phyloP scores from a whole-genome alignment of 2,329 filamentous ascomycete genomes.

The Cladophialophora bantiana region DNA sequence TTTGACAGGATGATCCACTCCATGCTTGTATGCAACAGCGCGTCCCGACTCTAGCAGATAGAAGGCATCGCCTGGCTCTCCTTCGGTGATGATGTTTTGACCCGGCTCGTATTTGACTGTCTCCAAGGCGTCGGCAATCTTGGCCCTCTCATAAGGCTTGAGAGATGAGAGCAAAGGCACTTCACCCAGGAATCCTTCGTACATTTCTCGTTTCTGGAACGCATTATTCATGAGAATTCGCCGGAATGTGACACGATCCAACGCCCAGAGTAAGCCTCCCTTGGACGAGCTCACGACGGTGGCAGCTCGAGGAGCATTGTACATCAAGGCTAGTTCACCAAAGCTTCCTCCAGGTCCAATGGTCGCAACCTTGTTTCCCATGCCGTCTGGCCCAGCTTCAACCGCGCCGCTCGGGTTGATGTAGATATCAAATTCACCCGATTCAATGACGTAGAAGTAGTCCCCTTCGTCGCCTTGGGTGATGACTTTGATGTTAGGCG shows the following conservation, averaged over 20 bases:
- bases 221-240: slow-evolving; percentile 98
- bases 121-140: slow-evolving; percentile 95
- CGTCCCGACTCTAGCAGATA: slow-evolving; percentile 88
- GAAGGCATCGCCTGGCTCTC: slow-evolving; percentile 89
- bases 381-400: slow-evolving; percentile 79
- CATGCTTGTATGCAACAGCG: slow-evolving; percentile 85
- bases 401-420: slow-evolving; percentile 80
- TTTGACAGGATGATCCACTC: slow-evolving; percentile 72
- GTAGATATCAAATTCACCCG: slow-evolving; percentile 87
- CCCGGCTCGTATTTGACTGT: slow-evolving; percentile 83
- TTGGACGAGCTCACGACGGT: slow-evolving; percentile 86
- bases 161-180: slow-evolving; percentile 84
- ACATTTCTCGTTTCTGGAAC: slow-evolving; percentile 93
- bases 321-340: slow-evolving; percentile 96
- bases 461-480: slow-evolving; percentile 94
- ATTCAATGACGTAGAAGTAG: slow-evolving; percentile 97
- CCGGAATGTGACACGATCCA: slow-evolving; percentile 95
- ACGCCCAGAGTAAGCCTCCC: slow-evolving; percentile 84
- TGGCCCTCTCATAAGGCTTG: slow-evolving; percentile 91
- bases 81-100: slow-evolving; percentile 86
- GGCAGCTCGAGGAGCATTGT: slow-evolving; percentile 94
- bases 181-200: slow-evolving; percentile 94
- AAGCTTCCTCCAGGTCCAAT: slow-evolving; percentile 92
- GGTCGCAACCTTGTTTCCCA: slow-evolving; percentile 80
- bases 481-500: slow-evolving; percentile 89